Conservation (phyloP, 345 rosid species). For the Citrus sp. region DNA sequence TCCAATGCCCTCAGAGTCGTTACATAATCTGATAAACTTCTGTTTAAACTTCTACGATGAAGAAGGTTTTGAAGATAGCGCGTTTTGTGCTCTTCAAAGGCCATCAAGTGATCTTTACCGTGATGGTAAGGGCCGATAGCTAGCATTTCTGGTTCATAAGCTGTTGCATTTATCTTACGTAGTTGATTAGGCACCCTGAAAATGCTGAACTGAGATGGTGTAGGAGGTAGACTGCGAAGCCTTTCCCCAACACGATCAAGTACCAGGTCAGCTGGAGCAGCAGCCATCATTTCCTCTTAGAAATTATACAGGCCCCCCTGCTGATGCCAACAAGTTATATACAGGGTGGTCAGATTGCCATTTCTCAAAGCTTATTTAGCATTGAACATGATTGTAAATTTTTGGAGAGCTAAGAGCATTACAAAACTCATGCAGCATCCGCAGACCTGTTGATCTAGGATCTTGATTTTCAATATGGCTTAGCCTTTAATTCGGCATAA, state of each 20-base stretch:
- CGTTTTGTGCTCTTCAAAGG: slow-evolving; percentile 16
- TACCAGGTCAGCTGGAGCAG: neutral
- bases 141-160: slow-evolving; percentile 20
- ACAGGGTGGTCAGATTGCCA: neutral
- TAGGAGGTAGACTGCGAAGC: neutral
- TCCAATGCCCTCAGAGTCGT: neutral
- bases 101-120: slow-evolving; percentile 1
- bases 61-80: slow-evolving; percentile 11
- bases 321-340: neutral
- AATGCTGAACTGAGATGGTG: neutral
- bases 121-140: slow-evolving; percentile 25
- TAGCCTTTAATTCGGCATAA: no score
- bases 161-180: slow-evolving; percentile 10
- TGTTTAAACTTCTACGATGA: neutral
- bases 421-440: neutral
- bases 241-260: neutral
- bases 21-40: neutral
- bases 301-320: neutral
- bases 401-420: neutral
- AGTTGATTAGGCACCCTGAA: slow-evolving; percentile 13
- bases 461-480: no score
- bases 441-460: no score
- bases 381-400: neutral
- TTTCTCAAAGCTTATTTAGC: neutral
- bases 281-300: neutral